phyloP scores from a whole-genome alignment of 176 grass and related monocot genomes.

The Hyparrhenia diplandra region DNA sequence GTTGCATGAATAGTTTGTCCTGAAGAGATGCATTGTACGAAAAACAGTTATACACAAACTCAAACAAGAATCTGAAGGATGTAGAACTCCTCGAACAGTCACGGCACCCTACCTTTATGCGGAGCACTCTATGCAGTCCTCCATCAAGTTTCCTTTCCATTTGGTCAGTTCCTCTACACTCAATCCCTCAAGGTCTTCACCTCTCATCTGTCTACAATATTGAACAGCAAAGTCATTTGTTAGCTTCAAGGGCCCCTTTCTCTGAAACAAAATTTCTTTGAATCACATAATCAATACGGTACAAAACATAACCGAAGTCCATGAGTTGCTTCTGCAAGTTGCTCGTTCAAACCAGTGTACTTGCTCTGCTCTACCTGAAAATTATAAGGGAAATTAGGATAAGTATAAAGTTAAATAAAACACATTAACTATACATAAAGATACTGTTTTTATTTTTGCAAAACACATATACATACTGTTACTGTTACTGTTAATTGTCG shows the following conservation, averaged over 20 bases:
- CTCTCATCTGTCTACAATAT: conserved; percentile 75
- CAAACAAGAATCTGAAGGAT: conserved; percentile 2
- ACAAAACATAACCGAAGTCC: conserved; percentile 67
- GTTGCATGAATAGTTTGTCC: conserved; percentile 69
- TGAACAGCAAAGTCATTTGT: background rate
- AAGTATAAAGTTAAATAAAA: background rate
- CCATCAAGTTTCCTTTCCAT: conserved; percentile 86
- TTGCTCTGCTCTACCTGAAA: conserved; percentile 74
- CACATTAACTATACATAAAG: background rate
- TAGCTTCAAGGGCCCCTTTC: background rate
- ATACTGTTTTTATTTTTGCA: too few relatives aligned
- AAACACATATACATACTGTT: background rate
- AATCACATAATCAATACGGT: conserved; percentile 20
- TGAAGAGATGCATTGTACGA: conserved; percentile 27
- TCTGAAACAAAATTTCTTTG: background rate
- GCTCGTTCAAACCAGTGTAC: conserved; percentile 61
- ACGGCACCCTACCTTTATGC: conserved; percentile 75
- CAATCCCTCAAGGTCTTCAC: conserved; percentile 75
- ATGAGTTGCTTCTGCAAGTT: conserved; percentile 71
- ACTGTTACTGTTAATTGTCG: background rate
- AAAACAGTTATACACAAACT: conserved; percentile 11
- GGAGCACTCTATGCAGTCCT: conserved; percentile 63
- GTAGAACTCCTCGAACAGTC: background rate
- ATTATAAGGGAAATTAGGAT: background rate
- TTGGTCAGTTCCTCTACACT: conserved; percentile 64